Base-by-base conservation (phyloP, 768 basidiomycete species). In the Pisolithus marmoratus region DNA sequence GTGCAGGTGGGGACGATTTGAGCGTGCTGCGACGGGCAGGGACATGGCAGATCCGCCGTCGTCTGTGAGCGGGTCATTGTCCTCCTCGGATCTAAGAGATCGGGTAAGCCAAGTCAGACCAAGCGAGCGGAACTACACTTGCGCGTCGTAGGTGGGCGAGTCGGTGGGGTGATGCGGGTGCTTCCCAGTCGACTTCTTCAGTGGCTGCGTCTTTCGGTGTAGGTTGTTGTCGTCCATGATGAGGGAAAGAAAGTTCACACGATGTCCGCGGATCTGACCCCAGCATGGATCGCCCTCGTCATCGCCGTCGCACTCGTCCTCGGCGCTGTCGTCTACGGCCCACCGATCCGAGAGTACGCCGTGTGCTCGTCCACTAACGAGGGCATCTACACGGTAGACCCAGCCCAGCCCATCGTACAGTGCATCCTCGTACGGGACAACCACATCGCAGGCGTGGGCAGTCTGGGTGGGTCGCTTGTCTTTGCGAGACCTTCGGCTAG, bases 51-150 rank as follows among this genome's bases (percentile, higher is more conserved):
- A 80, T 22, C 72, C 77, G 45, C 71, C 81, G 62, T 89, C 88
- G 74, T 90, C 89, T 7, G 87, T 89, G 57, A 88, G 72, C 5
- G 88, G 87, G 66, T 90, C 89, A 64, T 91, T 91, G 78, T 91
- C 89, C 71, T 90, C 89, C 63, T 90, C 87, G 4, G 87, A 90
- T 66, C 85, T 87, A 64, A 15, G 43, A 50, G 51, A 41, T 40
- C 45, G 57, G 56, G 62, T 37, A 54, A 34, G 19, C 5, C 20
- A 29, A 41, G 26, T 15, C 47, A 49, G 51, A 44, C 41, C 46
- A 57, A 56, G 61, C 37, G 54, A 34, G 19, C 4, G 19, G 24
- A 38, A 42, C 8, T 36, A 29, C 20, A 73, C 75, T 63, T 60
- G 82, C 75, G 86, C 86, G 68, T 88, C 85, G 70, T 88, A 88